A percentile compares a stretch with the other conserved stretches of the same genome.
Conservation (phyloP, 352 stramenopile genomes). For the Discostella stelligera region DNA sequence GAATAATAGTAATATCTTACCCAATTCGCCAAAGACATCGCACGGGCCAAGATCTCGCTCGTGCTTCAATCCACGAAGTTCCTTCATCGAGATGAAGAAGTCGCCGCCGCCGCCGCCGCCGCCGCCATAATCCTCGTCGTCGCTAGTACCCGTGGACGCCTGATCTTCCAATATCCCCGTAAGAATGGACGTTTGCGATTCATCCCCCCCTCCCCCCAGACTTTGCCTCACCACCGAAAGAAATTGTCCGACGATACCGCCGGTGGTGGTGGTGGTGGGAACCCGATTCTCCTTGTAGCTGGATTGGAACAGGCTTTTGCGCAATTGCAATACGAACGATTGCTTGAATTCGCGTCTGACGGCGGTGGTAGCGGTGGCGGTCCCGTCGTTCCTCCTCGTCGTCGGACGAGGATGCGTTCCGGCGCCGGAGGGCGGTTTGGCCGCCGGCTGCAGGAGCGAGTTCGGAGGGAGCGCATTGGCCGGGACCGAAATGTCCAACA, state of each 20-base stretch:
- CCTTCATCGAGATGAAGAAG: constrained; percentile 31
- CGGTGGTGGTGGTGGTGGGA: neutral
- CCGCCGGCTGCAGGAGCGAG: neutral
- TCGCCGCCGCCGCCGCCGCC: neutral
- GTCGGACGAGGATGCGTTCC: too few species aligned
- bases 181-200: constrained; percentile 7
- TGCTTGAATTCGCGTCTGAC: constrained; percentile 40
- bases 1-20: neutral
- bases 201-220: neutral
- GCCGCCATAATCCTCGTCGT: constrained; percentile 11
- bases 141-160: neutral
- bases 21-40: constrained; percentile 76
- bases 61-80: constrained; percentile 39
- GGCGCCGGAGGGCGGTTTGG: neutral
- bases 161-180: constrained; percentile 31
- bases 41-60: constrained; percentile 44
- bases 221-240: constrained; percentile 25
- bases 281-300: constrained; percentile 13
- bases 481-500: constrained; percentile 21
- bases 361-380: neutral
- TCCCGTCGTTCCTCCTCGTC: too few species aligned
- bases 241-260: constrained; percentile 27
- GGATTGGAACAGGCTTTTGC: constrained; percentile 44
- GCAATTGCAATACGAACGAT: constrained; percentile 45
- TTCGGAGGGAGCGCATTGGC: neutral